Evolutionary conservation across 2,329 filamentous ascomycete species (phyloP), one percentile per base, ranked within the genome.

Genomic region (Allantophomopsis lycopodina): DNA sequence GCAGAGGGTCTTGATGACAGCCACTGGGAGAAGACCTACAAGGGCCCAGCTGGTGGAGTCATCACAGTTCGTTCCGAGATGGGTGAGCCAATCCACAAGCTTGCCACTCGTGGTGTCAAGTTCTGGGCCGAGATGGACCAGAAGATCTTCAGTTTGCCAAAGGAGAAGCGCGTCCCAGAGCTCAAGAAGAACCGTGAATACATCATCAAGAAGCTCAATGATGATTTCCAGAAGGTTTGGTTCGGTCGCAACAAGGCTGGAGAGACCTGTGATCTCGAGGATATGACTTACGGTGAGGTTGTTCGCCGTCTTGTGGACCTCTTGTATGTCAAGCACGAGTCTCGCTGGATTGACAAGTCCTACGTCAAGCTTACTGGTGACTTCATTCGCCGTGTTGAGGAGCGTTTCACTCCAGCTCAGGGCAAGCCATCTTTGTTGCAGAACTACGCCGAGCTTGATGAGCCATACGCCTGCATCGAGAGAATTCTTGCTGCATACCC

Each of bases 61-160:
- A 89, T 98, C 53, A 98, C 91, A 20, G 91, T 98, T 37, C 78
- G 87, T 47, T 98, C 91, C 1, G 91, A 98, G 64, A 98, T 98
- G 93, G 93, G 91, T 35, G 91, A 98, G 69, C 93, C 91, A 5
- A 98, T 98, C 46, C 91, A 98, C 69, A 98, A 98, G 68, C 76
- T 98, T 43, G 93, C 91, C 13, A 98, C 91, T 37, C 83, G 93
- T 43, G 91, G 91, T 73, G 88, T 98, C 36, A 69, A 76, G 40
- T 94, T 98, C 69, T 98, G 91, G 91, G 81, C 87, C 37, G 93
- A 98, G 65, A 94, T 98, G 87, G 91, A 98, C 56, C 76, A 93
- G 61, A 95, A 94, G 65, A 96, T 98, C 54, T 98, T 98, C 69
- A 83, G 78, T 56, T 68, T 98, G 37, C 88, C 94, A 62, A 95